Percentiles rank a stretch among this genome's conserved stretches.
Conservation (phyloP, 805 yeast genomes). For the Ogataea corticis region DNA sequence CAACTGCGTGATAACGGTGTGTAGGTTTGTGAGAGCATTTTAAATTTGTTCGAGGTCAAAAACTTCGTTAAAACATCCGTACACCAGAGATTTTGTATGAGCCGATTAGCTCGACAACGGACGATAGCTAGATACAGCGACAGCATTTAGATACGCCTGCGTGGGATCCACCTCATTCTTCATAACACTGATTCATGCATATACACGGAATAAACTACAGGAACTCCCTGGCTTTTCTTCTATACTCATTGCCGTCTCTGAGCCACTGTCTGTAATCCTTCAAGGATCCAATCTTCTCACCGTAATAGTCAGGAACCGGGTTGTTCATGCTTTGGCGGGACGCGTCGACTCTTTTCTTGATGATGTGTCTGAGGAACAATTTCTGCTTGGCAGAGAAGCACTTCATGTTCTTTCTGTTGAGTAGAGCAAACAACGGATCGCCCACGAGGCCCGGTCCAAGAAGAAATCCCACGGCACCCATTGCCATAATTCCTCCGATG, state of each 20-base stretch:
- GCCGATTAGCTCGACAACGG: too few species aligned
- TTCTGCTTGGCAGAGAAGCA: constrained; percentile 64
- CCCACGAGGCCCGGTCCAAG: constrained; percentile 80
- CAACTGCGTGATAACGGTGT: too few species aligned
- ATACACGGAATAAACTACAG: constrained; percentile 38
- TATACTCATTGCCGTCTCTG: constrained; percentile 89
- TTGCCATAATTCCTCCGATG: constrained; percentile 68
- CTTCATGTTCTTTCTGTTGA: constrained; percentile 46
- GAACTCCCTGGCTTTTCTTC: constrained; percentile 77
- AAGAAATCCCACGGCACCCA: constrained; percentile 76
- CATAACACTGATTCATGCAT: not conserved
- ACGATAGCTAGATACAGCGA: too few species aligned
- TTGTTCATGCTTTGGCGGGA: constrained; percentile 84
- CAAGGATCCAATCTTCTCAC: constrained; percentile 88
- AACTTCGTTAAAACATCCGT: not conserved
- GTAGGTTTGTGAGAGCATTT: too few species aligned
- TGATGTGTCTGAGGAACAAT: constrained; percentile 71
- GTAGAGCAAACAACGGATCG: constrained; percentile 60
- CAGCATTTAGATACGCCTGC: too few species aligned
- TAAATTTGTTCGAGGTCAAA: too few species aligned
- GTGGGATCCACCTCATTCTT: not conserved
- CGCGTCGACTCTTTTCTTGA: constrained; percentile 86
- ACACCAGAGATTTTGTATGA: not conserved
- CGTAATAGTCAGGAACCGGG: constrained; percentile 98
- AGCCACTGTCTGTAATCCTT: constrained; percentile 92